Evolutionary conservation across 768 basidiomycete species (phyloP), one percentile per base, ranked within the genome.

Genomic region (Multifurca ochricompacta): DNA sequence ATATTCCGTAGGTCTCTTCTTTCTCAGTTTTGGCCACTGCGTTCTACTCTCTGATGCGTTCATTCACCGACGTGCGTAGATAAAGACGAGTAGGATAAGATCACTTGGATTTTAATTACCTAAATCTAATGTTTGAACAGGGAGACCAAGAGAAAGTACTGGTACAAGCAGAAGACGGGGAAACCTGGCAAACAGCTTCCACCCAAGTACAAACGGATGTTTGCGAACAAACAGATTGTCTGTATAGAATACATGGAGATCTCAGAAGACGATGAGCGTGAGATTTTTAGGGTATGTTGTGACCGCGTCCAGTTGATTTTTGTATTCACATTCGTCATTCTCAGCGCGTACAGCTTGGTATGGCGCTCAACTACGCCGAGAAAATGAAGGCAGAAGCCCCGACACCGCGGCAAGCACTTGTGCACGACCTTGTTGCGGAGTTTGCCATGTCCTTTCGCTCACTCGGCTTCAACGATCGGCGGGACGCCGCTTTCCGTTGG

Each of bases 401-500:
- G 21, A 62, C 65, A 25, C 62, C 65, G 34, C 56, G 64, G 16
- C 54, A 58, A 18, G 31, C 42, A 4, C 58, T 66, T 13, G 59
- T 65, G 6, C 58, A 55, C 2, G 47, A 58, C 0, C 37, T 62
- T 8, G 47, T 66, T 9, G 55, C 61, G 3, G 62, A 56, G 9
- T 63, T 58, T 45, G 39, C 59, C 0, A 39, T 48, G 31, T 14
- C 41, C 35, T 31, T 48, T 0, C 68, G 68, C 0, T 60, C 66
- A 0, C 68, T 80, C 7, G 76, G 79, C 18, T 80, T 80, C 74
- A 78, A 79, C n/a, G 66, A 65, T 30, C 64, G 68, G 0, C 73
- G 74, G 1, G 83, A 80, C 0, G 71, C 69, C 9, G 82, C 82
- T 59, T 85, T 80, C 62, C 76, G 82, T 6, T 77, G 77, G 57